Evolutionary conservation across 257 asterid species (phyloP).

Genomic region (Knoxia roxburghii): DNA sequence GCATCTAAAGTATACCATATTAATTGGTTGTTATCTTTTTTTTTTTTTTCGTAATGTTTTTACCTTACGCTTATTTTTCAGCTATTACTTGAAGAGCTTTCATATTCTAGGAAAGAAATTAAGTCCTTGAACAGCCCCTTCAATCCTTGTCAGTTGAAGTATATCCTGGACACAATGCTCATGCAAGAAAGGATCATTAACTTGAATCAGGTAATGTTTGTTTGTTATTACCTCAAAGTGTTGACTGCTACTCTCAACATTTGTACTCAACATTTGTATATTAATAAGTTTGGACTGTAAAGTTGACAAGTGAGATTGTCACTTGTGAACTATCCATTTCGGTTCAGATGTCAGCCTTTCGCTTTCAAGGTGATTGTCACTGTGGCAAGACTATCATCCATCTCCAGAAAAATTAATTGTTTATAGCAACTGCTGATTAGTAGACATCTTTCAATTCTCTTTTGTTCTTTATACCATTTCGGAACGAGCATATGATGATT

Average conservation of each 20-base stretch:
- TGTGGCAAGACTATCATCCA: not conserved
- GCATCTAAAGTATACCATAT: not conserved
- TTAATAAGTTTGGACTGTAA: not conserved
- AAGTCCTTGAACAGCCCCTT: slow-evolving; percentile 35
- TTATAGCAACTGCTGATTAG: not conserved
- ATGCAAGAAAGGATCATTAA: slow-evolving; percentile 54
- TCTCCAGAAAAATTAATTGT: slow-evolving; percentile 1
- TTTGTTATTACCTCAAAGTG: not conserved
- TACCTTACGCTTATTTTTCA: slow-evolving; percentile 20
- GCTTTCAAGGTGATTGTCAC: not conserved
- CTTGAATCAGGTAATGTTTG: slow-evolving; percentile 56
- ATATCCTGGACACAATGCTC: slow-evolving; percentile 34
- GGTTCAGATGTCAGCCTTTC: no score
- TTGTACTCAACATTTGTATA: no score
- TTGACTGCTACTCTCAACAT: not conserved
- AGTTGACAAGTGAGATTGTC: not conserved
- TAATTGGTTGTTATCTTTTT: not conserved
- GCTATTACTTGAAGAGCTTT: slow-evolving; percentile 53
- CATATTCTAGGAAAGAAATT: slow-evolving; percentile 26
- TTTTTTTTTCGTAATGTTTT: not conserved
- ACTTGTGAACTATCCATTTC: not conserved
- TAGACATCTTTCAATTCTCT: not conserved
- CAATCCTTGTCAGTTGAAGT: slow-evolving; percentile 38
- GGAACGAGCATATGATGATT: no score
- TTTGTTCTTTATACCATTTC: not conserved